Base-by-base conservation (phyloP, 2,329 filamentous ascomycete species). In the Ceratocystis variospora region DNA sequence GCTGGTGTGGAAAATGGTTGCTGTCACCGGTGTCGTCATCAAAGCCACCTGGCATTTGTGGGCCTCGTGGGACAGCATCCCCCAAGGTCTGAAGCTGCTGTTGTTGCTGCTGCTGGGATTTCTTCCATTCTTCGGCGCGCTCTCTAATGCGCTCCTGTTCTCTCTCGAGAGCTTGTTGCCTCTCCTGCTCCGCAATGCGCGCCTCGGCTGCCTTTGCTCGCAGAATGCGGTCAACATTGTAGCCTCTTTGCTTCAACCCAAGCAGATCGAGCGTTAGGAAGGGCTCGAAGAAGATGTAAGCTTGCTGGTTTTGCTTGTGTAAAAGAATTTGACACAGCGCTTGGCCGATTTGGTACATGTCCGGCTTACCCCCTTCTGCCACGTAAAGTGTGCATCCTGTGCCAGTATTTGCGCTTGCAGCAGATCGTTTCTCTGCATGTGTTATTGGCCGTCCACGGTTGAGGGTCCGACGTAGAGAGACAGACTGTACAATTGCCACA, bases 221-320 rank as follows among this genome's bases (percentile, higher is more conserved):
- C 25, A 99, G 80, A 69, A 99, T 97, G 62, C 94, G 87, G 72
- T 96, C 90, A 48, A 99, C 94, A 70, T 99, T 97, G 79, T 96
- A 97, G 1, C 94, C 94, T 69, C 94, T 90, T 68, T 86, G 85
- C 71, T 90, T 87, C 50, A 99, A 78, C 63, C 92, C 87, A 61
- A 88, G 83, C 28, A 99, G 80, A 71, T 93, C 90, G 7, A 94
- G 86, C 67, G 89, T 93, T 46, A 99, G 78, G 69, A 99, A 87
- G 64, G 90, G 92, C 75, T 97, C 94, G 66, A 99, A 85, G 65
- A 94, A 93, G 66, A 96, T 82, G 65, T 90, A 90, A 1, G 93
- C 91, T 72, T 95, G 89, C 71, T 96, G 89, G 70, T 89, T 93
- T 6, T 93, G 91, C 25, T 90, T 84, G 64, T 84, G 84, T 61